Evolutionary conservation across 1,284 basidiomycete genomes (phyloP).

Genomic region (Bondarzewia mesenterica): DNA sequence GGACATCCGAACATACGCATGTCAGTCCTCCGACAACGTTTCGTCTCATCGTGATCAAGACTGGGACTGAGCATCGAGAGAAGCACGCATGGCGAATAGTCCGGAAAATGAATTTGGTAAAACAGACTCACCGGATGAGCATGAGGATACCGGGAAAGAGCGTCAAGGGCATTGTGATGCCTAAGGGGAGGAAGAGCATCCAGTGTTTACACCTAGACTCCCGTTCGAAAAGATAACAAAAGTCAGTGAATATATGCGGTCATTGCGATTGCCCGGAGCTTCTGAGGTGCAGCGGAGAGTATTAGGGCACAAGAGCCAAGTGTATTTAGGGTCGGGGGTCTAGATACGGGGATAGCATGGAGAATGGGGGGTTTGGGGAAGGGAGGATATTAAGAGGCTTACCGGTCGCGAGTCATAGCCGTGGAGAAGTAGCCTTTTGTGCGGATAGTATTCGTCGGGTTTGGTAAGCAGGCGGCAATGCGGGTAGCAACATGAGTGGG

Average conservation of each 20-base stretch:
- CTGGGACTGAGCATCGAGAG: neutral
- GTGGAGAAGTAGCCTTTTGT: constrained; percentile 11
- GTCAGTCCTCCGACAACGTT: no score
- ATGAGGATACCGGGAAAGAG: constrained; percentile 13
- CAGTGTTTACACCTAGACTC: constrained; percentile 9
- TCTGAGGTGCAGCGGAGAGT: neutral
- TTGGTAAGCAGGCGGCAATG: neutral
- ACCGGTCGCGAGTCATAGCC: constrained; percentile 12
- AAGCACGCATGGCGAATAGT: neutral
- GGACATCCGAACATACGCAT: no score
- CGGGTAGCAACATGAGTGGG: no score
- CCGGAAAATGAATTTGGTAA: neutral
- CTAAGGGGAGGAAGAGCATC: constrained; percentile 12
- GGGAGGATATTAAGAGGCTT: neutral
- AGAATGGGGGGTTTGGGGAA: neutral
- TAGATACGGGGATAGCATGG: neutral
- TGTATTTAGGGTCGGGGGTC: neutral
- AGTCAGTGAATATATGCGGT: neutral
- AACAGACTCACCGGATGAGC: constrained; percentile 11
- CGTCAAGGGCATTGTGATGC: constrained; percentile 11
- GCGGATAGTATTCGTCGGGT: no score
- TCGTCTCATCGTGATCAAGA: neutral
- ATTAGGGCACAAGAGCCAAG: neutral
- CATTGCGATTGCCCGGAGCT: no score
- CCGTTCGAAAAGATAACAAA: neutral